These are phyloP conservation scores for Dicorynia guianensis DNA, from an alignment of 306 rosid species.

Conservation along the genomic window DNA sequence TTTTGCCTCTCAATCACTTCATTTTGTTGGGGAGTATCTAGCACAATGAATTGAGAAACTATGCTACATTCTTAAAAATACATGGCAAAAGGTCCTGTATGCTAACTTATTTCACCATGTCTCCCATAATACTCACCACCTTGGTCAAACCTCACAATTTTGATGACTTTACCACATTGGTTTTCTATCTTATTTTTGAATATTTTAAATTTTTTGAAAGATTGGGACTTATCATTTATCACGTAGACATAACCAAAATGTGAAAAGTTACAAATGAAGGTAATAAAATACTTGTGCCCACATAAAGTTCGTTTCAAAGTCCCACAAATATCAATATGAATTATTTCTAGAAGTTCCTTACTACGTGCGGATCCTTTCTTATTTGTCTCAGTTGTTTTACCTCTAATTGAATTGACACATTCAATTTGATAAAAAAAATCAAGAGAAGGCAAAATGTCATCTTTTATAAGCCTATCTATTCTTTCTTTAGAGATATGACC, in stretches of 20 bases:
- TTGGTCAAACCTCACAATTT: too few relatives aligned
- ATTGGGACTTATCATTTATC: not conserved
- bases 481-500: too few relatives aligned
- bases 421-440: too few relatives aligned
- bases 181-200: not conserved
- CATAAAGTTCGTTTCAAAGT: not conserved
- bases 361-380: not conserved
- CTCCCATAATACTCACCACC: too few relatives aligned
- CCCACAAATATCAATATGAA: not conserved
- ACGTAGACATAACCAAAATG: not conserved
- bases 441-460: too few relatives aligned
- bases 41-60: not conserved
- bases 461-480: too few relatives aligned
- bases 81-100: not conserved
- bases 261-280: not conserved
- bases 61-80: not conserved
- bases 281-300: too few relatives aligned
- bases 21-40: not conserved
- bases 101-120: too few relatives aligned
- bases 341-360: not conserved
- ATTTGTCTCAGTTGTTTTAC: too few relatives aligned
- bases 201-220: not conserved
- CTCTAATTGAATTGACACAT: too few relatives aligned
- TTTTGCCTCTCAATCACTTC: not conserved
- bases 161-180: too few relatives aligned